Evolutionary conservation across 164 flowering plant genomes (phyloP).

Genomic region (Tinospora cordifolia): DNA sequence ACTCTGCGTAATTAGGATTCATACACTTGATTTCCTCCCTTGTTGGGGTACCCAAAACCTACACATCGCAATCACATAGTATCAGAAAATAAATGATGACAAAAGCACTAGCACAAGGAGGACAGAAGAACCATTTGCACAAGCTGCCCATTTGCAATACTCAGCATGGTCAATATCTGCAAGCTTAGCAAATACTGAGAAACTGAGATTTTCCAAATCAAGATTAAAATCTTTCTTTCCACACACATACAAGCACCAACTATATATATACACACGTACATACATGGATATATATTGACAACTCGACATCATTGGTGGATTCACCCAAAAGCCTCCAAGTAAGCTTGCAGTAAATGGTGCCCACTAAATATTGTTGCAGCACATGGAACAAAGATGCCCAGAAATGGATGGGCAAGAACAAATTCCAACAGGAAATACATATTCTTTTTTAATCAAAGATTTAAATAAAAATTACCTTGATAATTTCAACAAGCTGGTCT

Average conservation of each 20-base stretch:
- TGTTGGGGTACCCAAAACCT: slow-evolving; percentile 66
- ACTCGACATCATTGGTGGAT: background rate
- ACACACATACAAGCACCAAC: background rate
- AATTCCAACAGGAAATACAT: background rate
- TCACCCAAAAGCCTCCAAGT: background rate
- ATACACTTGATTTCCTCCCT: slow-evolving; percentile 64
- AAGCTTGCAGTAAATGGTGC: background rate
- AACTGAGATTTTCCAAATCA: background rate
- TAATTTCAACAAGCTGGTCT: slow-evolving; percentile 50
- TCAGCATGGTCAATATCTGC: background rate
- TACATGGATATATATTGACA: too few relatives aligned
- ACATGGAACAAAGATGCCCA: background rate
- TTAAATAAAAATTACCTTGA: slow-evolving; percentile 32
- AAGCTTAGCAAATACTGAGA: background rate
- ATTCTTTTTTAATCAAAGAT: background rate
- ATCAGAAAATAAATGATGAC: background rate
- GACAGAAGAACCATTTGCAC: background rate
- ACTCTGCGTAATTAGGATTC: slow-evolving; percentile 57
- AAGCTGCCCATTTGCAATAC: background rate
- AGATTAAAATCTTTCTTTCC: background rate
- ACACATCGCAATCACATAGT: slow-evolving; percentile 2
- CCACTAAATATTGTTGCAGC: background rate
- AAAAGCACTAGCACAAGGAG: background rate
- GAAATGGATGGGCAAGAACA: background rate
- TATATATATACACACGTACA: too few relatives aligned